These are phyloP conservation scores for Glarea lozoyensis DNA, from an alignment of 495 filamentous ascomycete genomes.

Conservation along the genomic window DNA sequence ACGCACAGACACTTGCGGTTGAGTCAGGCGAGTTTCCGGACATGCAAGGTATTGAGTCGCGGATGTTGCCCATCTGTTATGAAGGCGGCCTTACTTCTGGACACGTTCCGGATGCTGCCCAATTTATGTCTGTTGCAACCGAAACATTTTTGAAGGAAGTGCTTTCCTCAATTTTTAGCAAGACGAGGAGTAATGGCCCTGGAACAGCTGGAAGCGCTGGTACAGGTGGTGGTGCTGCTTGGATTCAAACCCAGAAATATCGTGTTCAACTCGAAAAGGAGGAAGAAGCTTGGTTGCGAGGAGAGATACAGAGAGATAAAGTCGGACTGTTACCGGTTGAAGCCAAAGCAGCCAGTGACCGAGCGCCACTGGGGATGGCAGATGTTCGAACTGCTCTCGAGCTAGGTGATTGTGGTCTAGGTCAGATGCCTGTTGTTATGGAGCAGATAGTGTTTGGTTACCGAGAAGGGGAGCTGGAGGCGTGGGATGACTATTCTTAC, in stretches of 20 bases:
- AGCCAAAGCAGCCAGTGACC: conserved; percentile 55
- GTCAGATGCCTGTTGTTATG: conserved; percentile 66
- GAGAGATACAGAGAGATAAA: conserved; percentile 58
- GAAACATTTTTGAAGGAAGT: conserved; percentile 91
- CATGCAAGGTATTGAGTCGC: conserved; percentile 61
- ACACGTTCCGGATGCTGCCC: conserved; percentile 60
- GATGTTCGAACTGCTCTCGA: conserved; percentile 71
- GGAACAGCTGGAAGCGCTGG: conserved; percentile 43
- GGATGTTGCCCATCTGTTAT: conserved; percentile 92
- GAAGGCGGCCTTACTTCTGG: conserved; percentile 78
- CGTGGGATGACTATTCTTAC: conserved; percentile 43
- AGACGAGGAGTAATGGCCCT: conserved; percentile 71
- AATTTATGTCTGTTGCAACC: conserved; percentile 82
- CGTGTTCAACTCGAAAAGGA: conserved; percentile 61
- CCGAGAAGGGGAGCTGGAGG: conserved; percentile 67
- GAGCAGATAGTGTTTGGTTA: conserved; percentile 63
- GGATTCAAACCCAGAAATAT: conserved; percentile 74
- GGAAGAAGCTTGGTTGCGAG: conserved; percentile 55
- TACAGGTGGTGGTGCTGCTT: conserved; percentile 53
- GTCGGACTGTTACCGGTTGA: conserved; percentile 71
- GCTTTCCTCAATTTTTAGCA: conserved; percentile 65
- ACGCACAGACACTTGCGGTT: conserved; percentile 71
- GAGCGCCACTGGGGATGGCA: conserved; percentile 62
- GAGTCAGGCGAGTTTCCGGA: conserved; percentile 95
- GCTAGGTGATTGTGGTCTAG: conserved; percentile 63